Conservation (phyloP, 176 grass and related monocot species). For the Ampelocalamus luodianensis region DNA sequence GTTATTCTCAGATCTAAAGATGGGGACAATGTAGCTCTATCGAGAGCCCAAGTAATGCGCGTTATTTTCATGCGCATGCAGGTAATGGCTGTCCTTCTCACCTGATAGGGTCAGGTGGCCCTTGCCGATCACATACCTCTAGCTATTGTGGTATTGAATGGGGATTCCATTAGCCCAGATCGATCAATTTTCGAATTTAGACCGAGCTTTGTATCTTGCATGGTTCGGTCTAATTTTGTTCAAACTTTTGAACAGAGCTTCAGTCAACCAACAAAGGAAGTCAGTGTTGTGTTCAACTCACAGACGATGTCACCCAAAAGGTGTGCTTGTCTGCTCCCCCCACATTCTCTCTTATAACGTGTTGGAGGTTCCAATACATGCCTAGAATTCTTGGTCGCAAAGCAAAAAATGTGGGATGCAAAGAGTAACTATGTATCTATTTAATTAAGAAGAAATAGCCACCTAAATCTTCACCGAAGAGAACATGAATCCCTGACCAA, state of each 20-base stretch:
- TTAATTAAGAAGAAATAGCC: too few species aligned
- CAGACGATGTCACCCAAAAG: background rate
- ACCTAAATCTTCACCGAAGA: too few species aligned
- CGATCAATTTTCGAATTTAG: background rate
- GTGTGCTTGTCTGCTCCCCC: background rate
- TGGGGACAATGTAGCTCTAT: conserved; percentile 33
- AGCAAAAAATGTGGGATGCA: too few species aligned
- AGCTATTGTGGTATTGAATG: background rate
- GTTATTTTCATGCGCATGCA: conserved; percentile 37
- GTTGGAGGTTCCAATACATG: background rate
- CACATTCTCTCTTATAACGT: background rate
- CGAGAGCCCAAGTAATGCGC: conserved; percentile 31
- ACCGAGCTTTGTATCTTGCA: background rate
- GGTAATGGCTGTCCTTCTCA: conserved; percentile 51
- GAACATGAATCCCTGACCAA: too few species aligned
- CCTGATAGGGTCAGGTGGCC: conserved; percentile 20
- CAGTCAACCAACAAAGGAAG: background rate
- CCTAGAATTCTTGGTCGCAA: background rate
- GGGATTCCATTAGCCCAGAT: conserved; percentile 14
- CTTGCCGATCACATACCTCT: background rate
- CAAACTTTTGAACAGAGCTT: background rate
- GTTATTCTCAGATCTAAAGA: conserved; percentile 30
- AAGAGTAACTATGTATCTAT: too few species aligned
- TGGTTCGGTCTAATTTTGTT: background rate
- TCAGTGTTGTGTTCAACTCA: background rate